Base-by-base conservation (phyloP, 163 green algal species). In the Scenedesmus sp. region DNA sequence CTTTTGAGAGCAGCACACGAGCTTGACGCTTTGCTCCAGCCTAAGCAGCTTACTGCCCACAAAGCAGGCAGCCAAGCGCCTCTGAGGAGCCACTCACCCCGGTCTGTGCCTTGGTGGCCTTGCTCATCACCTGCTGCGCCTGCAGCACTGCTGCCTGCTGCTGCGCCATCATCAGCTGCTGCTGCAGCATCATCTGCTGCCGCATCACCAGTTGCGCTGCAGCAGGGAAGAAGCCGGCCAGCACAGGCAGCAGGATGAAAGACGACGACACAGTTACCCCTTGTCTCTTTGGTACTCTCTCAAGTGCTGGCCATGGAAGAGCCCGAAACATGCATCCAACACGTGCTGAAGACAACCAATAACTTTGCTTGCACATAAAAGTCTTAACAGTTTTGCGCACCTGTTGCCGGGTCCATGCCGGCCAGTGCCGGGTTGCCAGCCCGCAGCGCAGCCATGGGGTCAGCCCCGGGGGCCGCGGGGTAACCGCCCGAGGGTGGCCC, bases 101-200 rank as follows among this genome's bases (percentile, higher is more conserved):
- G 35, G 16, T n/a, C 15, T n/a, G 13, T n/a, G 72, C 3, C 72
- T 81, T 81, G 35, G 6, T 33, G 20, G 72, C 72, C 72, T 81
- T 81, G 35, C 72, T 81, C 72, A 81, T 81, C 16, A 86, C 81
- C 56, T 46, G 26, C 81, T 72, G 49, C 33, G 85, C 85, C 85
- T 89, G 85, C 65, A 90, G 72, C 65, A 76, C 65, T 0, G 85
- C 85, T 13, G 85, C 85, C 42, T 89, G 85, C 85, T 90, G 85
- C 85, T 90, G 85, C 72, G 65, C 65, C 65, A 90, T 30, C 72
- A 90, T 46, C 85, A 89, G 78, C 85, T 90, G 85, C 85, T 90
- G 85, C 85, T 90, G 85, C 33, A 90, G 46, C 40, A 90, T 3
- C 85, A 90, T 89, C 44, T 89, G 85, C 85, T 89, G 85, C 30